Percentiles rank a stretch among this genome's conserved stretches.
Conservation (phyloP, 352 stramenopile genomes). For the Pythium scleroteichum region DNA sequence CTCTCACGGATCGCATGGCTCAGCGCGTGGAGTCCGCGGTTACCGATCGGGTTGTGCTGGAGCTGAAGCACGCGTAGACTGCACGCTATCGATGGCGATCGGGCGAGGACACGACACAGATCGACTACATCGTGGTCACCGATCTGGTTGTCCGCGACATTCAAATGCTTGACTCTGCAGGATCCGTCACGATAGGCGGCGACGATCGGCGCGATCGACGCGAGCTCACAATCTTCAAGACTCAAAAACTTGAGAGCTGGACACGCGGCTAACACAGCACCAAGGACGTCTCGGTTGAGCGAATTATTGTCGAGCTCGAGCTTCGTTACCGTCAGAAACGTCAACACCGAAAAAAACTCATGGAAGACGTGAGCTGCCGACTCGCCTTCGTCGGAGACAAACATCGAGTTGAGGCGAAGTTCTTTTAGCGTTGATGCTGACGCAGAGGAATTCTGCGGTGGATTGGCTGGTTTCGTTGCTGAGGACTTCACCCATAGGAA, state of each 20-base stretch:
- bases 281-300: conserved; percentile 25
- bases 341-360: conserved; percentile 8
- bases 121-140: conserved; percentile 27
- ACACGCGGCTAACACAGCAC: conserved; percentile 35
- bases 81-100: conserved; percentile 11
- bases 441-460: too few relatives aligned
- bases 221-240: conserved; percentile 40
- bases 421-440: conserved; percentile 18
- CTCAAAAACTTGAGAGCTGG: conserved; percentile 38
- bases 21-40: conserved; percentile 21
- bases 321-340: conserved; percentile 22
- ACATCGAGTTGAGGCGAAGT: conserved; percentile 39
- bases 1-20: conserved; percentile 24
- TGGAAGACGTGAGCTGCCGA: conserved; percentile 8
- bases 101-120: conserved; percentile 31
- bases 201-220: conserved; percentile 33
- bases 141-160: conserved; percentile 44
- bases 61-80: conserved; percentile 34
- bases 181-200: conserved; percentile 20
- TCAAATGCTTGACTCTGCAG: conserved; percentile 35
- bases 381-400: conserved; percentile 9
- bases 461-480: conserved; percentile 1
- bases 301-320: conserved; percentile 37
- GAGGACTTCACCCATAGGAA: conserved; percentile 34
- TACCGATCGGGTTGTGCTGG: conserved; percentile 38